Conservation (phyloP, 2,329 filamentous ascomycete genomes). For the Diaporthe vexans region DNA sequence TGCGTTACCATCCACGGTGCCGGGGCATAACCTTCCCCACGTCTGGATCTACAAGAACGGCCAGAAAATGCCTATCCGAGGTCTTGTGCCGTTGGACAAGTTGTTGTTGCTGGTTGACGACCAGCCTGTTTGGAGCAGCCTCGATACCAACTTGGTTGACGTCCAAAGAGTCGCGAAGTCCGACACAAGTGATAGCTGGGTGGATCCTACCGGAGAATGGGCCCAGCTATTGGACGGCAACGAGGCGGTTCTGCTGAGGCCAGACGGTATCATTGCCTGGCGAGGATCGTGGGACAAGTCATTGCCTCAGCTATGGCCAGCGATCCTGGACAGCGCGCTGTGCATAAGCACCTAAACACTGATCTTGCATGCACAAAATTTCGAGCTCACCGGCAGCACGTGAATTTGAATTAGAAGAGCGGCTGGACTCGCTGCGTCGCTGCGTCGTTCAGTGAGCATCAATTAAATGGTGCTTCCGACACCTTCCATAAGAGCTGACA, state of each 20-base stretch:
- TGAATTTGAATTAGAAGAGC: not conserved
- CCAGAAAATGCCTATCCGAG: not conserved
- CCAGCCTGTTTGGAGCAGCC: slow-evolving; percentile 6
- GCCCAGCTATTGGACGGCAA: not conserved
- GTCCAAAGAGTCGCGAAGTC: not conserved
- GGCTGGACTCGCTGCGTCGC: not conserved
- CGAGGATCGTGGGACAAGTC: slow-evolving; percentile 20
- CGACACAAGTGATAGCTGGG: not conserved
- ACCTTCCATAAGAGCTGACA: not conserved
- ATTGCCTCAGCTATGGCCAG: slow-evolving; percentile 3
- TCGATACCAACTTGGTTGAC: not conserved
- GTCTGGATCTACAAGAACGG: slow-evolving; percentile 12
- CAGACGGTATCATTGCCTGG: slow-evolving; percentile 37
- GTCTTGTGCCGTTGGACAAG: slow-evolving; percentile 14
- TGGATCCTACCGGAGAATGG: slow-evolving; percentile 27
- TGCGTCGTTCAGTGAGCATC: no score
- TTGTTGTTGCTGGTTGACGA: slow-evolving; percentile 19
- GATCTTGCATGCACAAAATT: not conserved
- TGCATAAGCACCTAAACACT: not conserved
- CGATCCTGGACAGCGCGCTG: slow-evolving; percentile 14
- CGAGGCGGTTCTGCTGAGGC: slow-evolving; percentile 28
- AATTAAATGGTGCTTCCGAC: not conserved
- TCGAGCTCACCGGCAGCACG: not conserved
- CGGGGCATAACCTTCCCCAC: slow-evolving; percentile 35
- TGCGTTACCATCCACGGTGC: slow-evolving; percentile 18